phyloP scores from a whole-genome alignment of 2,329 filamentous ascomycete species.

The Claviceps sp. region DNA sequence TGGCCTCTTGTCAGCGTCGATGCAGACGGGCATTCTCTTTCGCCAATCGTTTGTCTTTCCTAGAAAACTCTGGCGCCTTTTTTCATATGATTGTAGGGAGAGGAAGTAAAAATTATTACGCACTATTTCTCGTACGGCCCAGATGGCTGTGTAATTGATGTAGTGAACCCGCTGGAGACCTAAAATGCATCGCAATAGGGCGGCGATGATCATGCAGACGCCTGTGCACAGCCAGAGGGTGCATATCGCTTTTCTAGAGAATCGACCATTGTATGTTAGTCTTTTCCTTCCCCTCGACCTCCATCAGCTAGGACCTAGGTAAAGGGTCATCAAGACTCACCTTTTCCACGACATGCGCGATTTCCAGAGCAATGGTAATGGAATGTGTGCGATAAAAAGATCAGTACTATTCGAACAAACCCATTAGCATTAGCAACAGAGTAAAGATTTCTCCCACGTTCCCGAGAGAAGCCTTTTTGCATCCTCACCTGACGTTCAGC shows the following conservation, averaged over 20 bases:
- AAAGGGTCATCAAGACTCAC: neutral
- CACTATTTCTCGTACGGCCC: slow-evolving; percentile 23
- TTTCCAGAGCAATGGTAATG: slow-evolving; percentile 25
- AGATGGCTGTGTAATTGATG: slow-evolving; percentile 22
- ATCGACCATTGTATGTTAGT: neutral
- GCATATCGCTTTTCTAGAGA: slow-evolving; percentile 20
- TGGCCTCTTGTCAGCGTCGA: neutral
- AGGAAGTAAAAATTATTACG: neutral
- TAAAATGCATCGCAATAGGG: slow-evolving; percentile 26
- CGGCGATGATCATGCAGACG: slow-evolving; percentile 25
- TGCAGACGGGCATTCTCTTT: neutral
- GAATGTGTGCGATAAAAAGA: slow-evolving; percentile 24
- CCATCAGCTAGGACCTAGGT: too few relatives aligned
- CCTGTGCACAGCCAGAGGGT: slow-evolving; percentile 27
- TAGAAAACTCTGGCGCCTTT: neutral
- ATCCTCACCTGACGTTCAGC: neutral
- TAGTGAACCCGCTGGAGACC: slow-evolving; percentile 22
- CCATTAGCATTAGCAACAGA: neutral
- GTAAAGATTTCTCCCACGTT: too few relatives aligned
- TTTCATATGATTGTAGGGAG: neutral
- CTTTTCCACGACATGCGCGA: slow-evolving; percentile 19
- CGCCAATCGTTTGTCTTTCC: neutral
- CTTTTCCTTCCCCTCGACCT: neutral
- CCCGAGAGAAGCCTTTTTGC: neutral
- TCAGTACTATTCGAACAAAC: slow-evolving; percentile 21